Evolutionary conservation across 2,329 filamentous ascomycete species (phyloP).

Genomic region (Berkeleyomyces rouxiae): DNA sequence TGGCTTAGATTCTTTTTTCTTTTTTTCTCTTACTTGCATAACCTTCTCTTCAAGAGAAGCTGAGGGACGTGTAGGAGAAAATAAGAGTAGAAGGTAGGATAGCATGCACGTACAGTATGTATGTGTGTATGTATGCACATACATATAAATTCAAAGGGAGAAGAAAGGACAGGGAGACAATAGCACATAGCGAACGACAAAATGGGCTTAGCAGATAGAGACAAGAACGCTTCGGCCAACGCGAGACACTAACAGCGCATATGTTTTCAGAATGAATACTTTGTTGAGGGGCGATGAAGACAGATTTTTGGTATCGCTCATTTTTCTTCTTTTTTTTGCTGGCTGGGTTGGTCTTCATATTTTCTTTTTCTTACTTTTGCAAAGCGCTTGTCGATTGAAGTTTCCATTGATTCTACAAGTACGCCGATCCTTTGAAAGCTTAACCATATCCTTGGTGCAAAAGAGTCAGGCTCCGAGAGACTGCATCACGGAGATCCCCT

Average conservation of each 20-base stretch:
- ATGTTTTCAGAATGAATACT: not conserved
- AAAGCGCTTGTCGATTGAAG: too few relatives aligned
- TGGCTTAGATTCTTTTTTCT: not conserved
- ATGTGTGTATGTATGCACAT: too few relatives aligned
- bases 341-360: too few relatives aligned
- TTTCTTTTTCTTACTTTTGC: too few relatives aligned
- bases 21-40: not conserved
- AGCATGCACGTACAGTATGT: not conserved
- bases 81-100: not conserved
- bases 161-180: not conserved
- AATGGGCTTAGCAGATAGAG: not conserved
- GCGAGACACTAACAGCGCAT: not conserved
- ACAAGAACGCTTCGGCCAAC: not conserved
- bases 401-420: too few relatives aligned
- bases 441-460: conserved; percentile 1
- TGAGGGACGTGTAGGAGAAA: not conserved
- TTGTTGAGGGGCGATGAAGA: not conserved
- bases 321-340: not conserved
- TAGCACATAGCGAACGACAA: not conserved
- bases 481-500: not conserved
- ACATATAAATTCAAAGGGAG: not conserved
- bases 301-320: not conserved
- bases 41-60: not conserved
- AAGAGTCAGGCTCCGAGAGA: not conserved
- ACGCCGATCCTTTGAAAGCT: not conserved